These are phyloP conservation scores for Microcos paniculata DNA, from an alignment of 345 rosid genomes.

Conservation along the genomic window DNA sequence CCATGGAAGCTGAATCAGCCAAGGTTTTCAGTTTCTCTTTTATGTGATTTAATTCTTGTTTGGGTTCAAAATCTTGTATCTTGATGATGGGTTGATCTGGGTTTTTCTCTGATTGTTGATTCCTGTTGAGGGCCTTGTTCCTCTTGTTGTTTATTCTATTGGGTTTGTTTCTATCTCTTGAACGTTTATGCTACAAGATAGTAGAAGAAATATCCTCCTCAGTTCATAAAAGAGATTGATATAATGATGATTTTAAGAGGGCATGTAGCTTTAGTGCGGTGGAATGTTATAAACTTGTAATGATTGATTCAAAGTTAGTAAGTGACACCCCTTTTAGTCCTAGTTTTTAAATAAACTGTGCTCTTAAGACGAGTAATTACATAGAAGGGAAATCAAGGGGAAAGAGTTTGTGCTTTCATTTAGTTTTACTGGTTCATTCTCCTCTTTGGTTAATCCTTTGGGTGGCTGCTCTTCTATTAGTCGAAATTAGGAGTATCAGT, in stretches of 20 bases:
- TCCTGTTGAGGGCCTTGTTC: constrained; percentile 4
- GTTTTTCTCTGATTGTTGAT: constrained; percentile 6
- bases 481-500: neutral
- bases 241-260: neutral
- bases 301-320: too few relatives aligned
- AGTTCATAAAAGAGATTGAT: neutral
- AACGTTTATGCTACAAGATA: neutral
- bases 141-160: neutral
- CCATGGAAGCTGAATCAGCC: constrained; percentile 78
- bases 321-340: neutral
- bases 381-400: neutral
- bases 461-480: neutral
- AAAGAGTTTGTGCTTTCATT: neutral
- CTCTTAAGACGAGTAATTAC: neutral
- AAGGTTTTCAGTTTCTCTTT: constrained; percentile 37
- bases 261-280: neutral
- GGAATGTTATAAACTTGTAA: neutral
- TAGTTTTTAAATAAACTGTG: neutral
- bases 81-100: constrained; percentile 20
- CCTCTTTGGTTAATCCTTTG: neutral
- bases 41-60: neutral
- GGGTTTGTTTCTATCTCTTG: neutral
- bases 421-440: neutral
- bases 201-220: neutral
- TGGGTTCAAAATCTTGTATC: constrained; percentile 8